phyloP scores from a whole-genome alignment of 768 basidiomycete genomes.

The Holtermannia corniformis region DNA sequence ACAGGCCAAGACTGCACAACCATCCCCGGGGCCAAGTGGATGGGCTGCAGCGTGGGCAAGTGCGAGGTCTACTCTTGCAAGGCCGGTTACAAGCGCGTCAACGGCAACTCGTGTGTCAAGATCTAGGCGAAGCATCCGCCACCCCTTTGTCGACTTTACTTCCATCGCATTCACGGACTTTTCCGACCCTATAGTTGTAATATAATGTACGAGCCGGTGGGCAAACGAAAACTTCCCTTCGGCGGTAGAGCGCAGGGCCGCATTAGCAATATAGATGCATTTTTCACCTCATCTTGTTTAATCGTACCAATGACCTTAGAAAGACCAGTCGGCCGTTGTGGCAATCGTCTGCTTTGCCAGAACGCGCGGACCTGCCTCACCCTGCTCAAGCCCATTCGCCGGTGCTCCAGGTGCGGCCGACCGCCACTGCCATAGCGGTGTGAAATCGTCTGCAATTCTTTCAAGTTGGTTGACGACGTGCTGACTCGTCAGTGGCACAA shows the following conservation, averaged over 20 bases:
- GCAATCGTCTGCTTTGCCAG: constrained; percentile 4
- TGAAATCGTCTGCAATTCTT: constrained; percentile 14
- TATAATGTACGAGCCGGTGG: no score
- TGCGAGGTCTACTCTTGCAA: constrained; percentile 40
- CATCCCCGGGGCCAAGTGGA: constrained; percentile 58
- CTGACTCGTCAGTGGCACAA: background rate
- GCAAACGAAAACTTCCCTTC: no score
- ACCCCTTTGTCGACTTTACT: no score
- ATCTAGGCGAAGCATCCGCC: no score
- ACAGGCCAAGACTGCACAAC: constrained; percentile 61
- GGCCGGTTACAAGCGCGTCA: constrained; percentile 18
- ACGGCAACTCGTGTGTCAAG: constrained; percentile 3
- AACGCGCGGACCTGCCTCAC: constrained; percentile 4
- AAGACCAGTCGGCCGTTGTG: constrained; percentile 8
- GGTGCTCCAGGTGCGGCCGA: constrained; percentile 1
- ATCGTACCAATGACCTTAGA: no score
- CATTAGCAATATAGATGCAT: no score
- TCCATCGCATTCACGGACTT: no score
- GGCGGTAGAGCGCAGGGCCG: no score
- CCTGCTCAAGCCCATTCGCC: constrained; percentile 19
- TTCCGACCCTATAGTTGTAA: no score
- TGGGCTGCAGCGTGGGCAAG: constrained; percentile 51
- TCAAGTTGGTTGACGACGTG: constrained; percentile 20
- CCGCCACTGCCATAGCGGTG: constrained; percentile 15
- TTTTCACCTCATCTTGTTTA: no score